Evolutionary conservation across 495 filamentous ascomycete genomes (phyloP).

Genomic region (Haplographium delicatum): DNA sequence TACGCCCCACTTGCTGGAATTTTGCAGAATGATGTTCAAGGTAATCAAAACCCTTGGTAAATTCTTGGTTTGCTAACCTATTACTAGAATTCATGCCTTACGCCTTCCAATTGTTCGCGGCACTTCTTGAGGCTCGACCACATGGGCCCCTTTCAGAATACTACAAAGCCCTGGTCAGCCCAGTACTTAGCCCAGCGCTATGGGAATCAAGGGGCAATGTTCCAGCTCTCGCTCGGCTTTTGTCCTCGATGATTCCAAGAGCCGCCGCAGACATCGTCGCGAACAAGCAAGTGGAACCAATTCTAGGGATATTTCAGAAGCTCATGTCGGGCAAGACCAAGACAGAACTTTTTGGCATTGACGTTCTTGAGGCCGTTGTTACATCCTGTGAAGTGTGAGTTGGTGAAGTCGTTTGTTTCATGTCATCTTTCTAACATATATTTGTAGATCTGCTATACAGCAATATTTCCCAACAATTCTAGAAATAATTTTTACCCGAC

Average conservation of each 20-base stretch:
- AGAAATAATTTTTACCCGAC: slow-evolving; percentile 72
- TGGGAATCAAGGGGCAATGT: slow-evolving; percentile 94
- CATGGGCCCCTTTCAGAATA: slow-evolving; percentile 64
- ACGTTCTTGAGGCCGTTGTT: slow-evolving; percentile 78
- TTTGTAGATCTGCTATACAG: slow-evolving; percentile 54
- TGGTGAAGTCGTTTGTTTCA: not conserved
- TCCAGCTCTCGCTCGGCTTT: slow-evolving; percentile 77
- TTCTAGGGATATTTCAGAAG: slow-evolving; percentile 90
- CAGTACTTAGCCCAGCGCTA: slow-evolving; percentile 66
- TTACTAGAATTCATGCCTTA: slow-evolving; percentile 86
- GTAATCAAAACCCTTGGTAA: slow-evolving; percentile 34
- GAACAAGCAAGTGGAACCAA: slow-evolving; percentile 70
- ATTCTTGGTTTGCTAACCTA: slow-evolving; percentile 1
- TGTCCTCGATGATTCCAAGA: slow-evolving; percentile 79
- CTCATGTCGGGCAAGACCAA: slow-evolving; percentile 60
- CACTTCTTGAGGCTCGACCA: slow-evolving; percentile 78
- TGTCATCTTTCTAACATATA: slow-evolving; percentile 23
- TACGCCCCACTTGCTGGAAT: slow-evolving; percentile 73
- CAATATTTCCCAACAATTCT: slow-evolving; percentile 77
- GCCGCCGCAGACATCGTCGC: slow-evolving; percentile 63
- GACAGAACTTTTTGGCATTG: slow-evolving; percentile 78
- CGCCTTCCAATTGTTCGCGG: slow-evolving; percentile 90
- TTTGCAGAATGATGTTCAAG: slow-evolving; percentile 73
- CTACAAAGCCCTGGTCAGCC: slow-evolving; percentile 68
- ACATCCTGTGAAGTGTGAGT: slow-evolving; percentile 64